Percentiles rank a stretch among this genome's conserved stretches.
Evolutionary conservation across 768 basidiomycete genomes (phyloP).

Genomic region (Termitomyces eurrhizus): DNA sequence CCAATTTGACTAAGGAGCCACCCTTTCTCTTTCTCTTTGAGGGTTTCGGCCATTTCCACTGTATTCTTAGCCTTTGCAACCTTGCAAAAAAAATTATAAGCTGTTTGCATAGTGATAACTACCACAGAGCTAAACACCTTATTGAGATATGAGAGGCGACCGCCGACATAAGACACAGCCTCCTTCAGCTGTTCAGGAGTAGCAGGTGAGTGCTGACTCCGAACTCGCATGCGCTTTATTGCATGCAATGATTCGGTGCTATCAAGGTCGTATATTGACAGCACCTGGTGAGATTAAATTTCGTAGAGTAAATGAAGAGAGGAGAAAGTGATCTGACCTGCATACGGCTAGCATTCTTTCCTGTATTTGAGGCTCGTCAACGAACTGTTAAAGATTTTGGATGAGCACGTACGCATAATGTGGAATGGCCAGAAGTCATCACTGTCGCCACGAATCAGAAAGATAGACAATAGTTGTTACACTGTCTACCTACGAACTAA

Average conservation of each 20-base stretch:
- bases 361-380: constrained; percentile 27
- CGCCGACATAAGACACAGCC: constrained; percentile 65
- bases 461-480: constrained; percentile 3
- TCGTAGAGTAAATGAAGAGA: neutral
- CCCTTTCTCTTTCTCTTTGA: constrained; percentile 67
- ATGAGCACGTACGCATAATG: constrained; percentile 49
- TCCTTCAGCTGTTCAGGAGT: constrained; percentile 34
- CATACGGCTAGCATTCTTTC: constrained; percentile 73
- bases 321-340: constrained; percentile 37
- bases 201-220: constrained; percentile 28
- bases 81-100: constrained; percentile 19
- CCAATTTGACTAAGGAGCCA: constrained; percentile 81
- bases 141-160: constrained; percentile 74
- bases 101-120: neutral
- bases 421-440: constrained; percentile 86
- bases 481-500: constrained; percentile 53
- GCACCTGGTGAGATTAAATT: constrained; percentile 35
- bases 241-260: constrained; percentile 56
- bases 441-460: constrained; percentile 31
- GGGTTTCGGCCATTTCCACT: constrained; percentile 54
- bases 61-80: constrained; percentile 61
- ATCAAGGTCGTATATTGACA: constrained; percentile 71
- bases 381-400: constrained; percentile 4
- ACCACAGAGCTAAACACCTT: constrained; percentile 31
- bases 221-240: constrained; percentile 46